Evolutionary conservation across 1,284 basidiomycete genomes (phyloP), one percentile per base, ranked within the genome.

Genomic region (Anthracocystis panici-leucophaei): DNA sequence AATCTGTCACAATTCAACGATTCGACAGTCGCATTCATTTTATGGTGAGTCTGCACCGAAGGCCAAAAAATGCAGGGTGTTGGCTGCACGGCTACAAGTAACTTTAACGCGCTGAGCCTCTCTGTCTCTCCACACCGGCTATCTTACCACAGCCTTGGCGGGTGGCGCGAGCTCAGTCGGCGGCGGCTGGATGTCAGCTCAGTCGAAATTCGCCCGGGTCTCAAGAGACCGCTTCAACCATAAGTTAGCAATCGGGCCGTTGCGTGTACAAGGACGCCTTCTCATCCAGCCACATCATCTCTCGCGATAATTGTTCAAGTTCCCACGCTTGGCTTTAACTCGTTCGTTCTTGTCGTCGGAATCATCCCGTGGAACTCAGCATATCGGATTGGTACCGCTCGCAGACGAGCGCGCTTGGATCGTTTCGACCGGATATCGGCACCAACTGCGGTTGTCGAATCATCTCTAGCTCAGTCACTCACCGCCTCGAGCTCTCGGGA

Each of bases 61-160:
- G 12, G 50, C 14, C 12, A 18, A 11, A 20, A 40, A 46, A 57
- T 57, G 56, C 56, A 57, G 56, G 56, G 56, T 57, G 25, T 49
- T 49, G 11, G 46, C 35, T n/a, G 44, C 44, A 48, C 31, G 20
- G 44, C 42, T 10, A 38, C 35, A 12, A 2, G 14, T 7, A 27
- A 7, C 27, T 27, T 27, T 27, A 5, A 14, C 42, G 31, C 53
- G 41, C 51, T 25, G 16, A 42, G 38, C 35, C 38, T 33, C 50
- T 50, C 27, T 9, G 20, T n/a, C n/a, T 50, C 29, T 33, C 21
- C 31, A 21, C 51, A 40, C 31, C 33, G 21, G 18, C 20, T 27
- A 57, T 23, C 31, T 35, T 31, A 57, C 42, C 55, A 46, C 29
- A 31, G 21, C 27, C 1, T n/a, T 12, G 12, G 23, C 31, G 50